Base-by-base conservation (phyloP, 495 filamentous ascomycete species). In the Terfezia boudieri region DNA sequence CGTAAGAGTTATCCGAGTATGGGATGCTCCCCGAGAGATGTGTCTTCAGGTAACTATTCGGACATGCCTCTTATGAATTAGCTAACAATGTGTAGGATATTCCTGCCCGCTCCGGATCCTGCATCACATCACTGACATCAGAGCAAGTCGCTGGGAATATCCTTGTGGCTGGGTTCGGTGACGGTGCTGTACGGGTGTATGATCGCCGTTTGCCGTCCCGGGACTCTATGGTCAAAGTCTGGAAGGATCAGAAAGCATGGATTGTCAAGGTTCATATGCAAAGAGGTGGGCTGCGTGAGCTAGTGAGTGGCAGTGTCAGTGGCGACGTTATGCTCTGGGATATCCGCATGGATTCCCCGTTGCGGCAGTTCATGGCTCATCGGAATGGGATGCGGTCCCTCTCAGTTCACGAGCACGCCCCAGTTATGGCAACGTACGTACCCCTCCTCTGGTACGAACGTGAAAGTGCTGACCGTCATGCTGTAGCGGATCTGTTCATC, bases 271-370 rank as follows among this genome's bases (percentile, higher is more conserved):
- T 94, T 26, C 90, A 96, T 60, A 87, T 99, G 80, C 90, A 99
- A 66, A 84, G 90, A 37, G 90, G 90, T 55, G 90, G 90, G 5
- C 74, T 92, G 68, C 73, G 90, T 51, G 90, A 99, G 63, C 73
- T 99, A 12, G 71, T 96, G 36, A 84, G 79, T 11, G 90, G 84
- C 9, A 87, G 84, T 61, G 74, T 83, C 46, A 87, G 89, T 59
- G 90, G 90, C 51, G 89, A 92, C 65, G 81, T 99, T 58, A 84
- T 85, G 63, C 74, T 99, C 8, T 99, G 90, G 90, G 90, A 99
- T 70, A 85, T 99, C 51, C 76, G 89, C 43, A 82, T 83, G 77
- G 79, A 88, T 54, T 67, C 74, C 57, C 78, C 82, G 6, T 71
- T 94, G 26, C 76, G 77, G 53, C 79, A 79, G 8, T 83, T 92